Percentiles rank a stretch among this genome's conserved stretches.
These are phyloP conservation scores for Phytopythium litorale DNA, from an alignment of 352 stramenopile genomes.

Conservation along the genomic window DNA sequence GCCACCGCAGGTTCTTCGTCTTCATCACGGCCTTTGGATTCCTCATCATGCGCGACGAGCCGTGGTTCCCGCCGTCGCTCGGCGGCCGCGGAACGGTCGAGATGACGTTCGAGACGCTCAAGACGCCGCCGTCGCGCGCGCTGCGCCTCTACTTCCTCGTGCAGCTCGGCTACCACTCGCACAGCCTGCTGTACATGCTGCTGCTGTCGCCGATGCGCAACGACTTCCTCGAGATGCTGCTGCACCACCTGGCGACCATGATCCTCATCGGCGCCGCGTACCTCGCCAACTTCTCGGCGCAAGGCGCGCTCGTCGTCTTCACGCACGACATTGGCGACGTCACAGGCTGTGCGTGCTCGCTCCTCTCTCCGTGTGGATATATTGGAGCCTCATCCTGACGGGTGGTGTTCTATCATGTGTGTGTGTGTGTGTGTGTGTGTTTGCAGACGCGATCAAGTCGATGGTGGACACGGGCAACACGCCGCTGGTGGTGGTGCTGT, in stretches of 20 bases:
- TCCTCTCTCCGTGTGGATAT: neutral
- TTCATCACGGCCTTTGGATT: slow-evolving; percentile 39
- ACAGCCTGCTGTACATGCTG: slow-evolving; percentile 52
- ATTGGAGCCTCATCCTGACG: neutral
- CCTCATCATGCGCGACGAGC: slow-evolving; percentile 35
- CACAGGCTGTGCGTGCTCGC: slow-evolving; percentile 37
- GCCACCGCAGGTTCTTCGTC: slow-evolving; percentile 38
- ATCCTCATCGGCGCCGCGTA: slow-evolving; percentile 44
- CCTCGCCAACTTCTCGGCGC: slow-evolving; percentile 41
- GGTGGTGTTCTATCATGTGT: neutral
- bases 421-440: slow-evolving; percentile 2
- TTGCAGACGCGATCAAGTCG: slow-evolving; percentile 60
- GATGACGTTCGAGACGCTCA: slow-evolving; percentile 26
- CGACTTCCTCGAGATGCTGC: slow-evolving; percentile 57
- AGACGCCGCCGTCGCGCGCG: slow-evolving; percentile 23
- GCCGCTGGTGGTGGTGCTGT: slow-evolving; percentile 24
- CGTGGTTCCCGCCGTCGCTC: slow-evolving; percentile 37
- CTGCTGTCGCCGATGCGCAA: slow-evolving; percentile 52
- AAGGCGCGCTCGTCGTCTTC: slow-evolving; percentile 43
- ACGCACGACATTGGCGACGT: slow-evolving; percentile 51
- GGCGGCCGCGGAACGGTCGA: slow-evolving; percentile 30
- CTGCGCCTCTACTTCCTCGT: slow-evolving; percentile 49
- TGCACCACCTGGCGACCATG: slow-evolving; percentile 53
- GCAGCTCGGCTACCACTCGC: slow-evolving; percentile 54
- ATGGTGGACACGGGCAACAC: slow-evolving; percentile 47